Conservation (phyloP, 768 basidiomycete genomes). For the Lenzites betulinus region DNA sequence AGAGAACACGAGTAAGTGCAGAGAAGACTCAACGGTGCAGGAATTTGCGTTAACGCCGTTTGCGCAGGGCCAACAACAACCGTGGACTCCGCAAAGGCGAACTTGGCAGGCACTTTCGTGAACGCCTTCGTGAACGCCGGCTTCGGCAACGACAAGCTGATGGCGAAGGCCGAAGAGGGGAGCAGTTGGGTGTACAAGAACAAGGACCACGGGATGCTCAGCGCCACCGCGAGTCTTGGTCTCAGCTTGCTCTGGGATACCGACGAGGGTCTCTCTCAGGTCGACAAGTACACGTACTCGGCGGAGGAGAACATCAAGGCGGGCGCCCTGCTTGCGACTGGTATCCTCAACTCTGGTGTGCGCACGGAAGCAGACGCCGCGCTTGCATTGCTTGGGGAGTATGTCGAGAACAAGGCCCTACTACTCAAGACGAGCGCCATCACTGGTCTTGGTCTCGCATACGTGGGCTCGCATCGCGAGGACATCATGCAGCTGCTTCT, state of each 20-base stretch:
- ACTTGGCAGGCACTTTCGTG: conserved; percentile 95
- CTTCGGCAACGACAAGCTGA: conserved; percentile 97
- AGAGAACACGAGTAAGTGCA: conserved; percentile 75
- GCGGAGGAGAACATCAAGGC: conserved; percentile 97
- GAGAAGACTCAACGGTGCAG: neutral
- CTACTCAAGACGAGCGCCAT: conserved; percentile 86
- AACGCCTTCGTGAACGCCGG: conserved; percentile 99
- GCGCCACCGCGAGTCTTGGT: conserved; percentile 92
- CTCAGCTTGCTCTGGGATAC: conserved; percentile 95
- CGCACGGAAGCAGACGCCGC: conserved; percentile 94
- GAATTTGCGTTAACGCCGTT: neutral
- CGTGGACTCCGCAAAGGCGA: conserved; percentile 91
- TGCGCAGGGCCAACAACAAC: conserved; percentile 62
- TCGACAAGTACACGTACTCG: conserved; percentile 98
- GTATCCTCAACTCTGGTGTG: conserved; percentile 86
- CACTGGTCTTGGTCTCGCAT: conserved; percentile 91
- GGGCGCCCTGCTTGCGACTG: conserved; percentile 92
- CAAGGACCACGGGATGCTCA: conserved; percentile 99
- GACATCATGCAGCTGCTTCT: conserved; percentile 80
- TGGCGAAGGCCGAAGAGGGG: conserved; percentile 96
- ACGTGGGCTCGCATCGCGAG: conserved; percentile 89
- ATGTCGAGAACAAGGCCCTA: conserved; percentile 84
- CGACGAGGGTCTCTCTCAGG: conserved; percentile 88
- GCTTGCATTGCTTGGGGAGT: conserved; percentile 85
- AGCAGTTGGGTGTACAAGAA: conserved; percentile 99